phyloP scores from a whole-genome alignment of 305 asterid genomes.

The Fraxinus angustifolia region DNA sequence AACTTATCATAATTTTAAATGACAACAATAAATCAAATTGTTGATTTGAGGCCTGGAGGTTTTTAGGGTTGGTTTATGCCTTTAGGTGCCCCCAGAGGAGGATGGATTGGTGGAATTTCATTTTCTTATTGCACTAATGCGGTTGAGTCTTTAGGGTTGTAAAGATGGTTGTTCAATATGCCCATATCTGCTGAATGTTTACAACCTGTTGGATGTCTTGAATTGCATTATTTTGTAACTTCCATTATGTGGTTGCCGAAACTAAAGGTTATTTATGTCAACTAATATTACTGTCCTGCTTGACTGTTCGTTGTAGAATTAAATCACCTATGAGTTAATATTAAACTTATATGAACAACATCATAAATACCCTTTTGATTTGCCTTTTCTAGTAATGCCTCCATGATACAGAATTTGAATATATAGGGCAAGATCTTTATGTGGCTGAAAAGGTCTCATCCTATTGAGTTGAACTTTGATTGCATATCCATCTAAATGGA shows the following conservation, averaged over 20 bases:
- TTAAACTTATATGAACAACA: background rate
- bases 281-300: background rate
- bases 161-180: background rate
- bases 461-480: background rate
- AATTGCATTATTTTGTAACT: background rate
- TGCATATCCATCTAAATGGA: background rate
- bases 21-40: background rate
- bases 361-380: background rate
- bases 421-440: background rate
- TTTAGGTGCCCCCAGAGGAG: background rate
- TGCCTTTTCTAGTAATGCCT: background rate
- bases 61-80: background rate
- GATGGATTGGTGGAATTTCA: background rate
- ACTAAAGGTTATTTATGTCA: background rate
- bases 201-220: background rate
- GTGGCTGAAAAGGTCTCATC: background rate
- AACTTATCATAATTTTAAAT: background rate
- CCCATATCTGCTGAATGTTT: background rate
- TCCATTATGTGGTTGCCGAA: background rate
- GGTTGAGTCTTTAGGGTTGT: background rate
- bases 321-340: background rate
- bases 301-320: background rate
- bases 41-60: background rate
- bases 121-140: background rate
- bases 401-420: background rate